Percentiles rank a stretch among this genome's conserved stretches.
Evolutionary conservation across 352 stramenopile species (phyloP).

Genomic region (Hyphochytrium catenoides): DNA sequence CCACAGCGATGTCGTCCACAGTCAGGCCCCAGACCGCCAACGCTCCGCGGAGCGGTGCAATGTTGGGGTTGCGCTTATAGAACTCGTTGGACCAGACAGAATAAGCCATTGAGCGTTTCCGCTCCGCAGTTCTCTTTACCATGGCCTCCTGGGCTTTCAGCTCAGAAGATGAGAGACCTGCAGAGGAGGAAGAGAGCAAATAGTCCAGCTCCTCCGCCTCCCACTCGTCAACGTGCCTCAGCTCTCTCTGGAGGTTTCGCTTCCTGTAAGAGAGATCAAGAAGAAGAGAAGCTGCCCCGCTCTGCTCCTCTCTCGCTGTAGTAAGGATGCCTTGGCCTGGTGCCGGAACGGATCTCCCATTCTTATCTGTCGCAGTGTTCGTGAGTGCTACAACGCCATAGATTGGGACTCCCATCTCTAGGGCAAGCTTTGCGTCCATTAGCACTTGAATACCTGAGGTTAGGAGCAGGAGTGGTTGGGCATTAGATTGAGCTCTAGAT

Average conservation of each 20-base stretch:
- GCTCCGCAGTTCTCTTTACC: constrained; percentile 29
- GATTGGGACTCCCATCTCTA: constrained; percentile 63
- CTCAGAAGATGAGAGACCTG: too few species aligned
- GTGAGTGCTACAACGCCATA: constrained; percentile 51
- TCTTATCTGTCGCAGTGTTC: constrained; percentile 66
- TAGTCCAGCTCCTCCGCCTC: constrained; percentile 24
- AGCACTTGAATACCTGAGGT: constrained; percentile 63
- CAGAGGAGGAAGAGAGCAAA: too few species aligned
- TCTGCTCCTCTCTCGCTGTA: constrained; percentile 27
- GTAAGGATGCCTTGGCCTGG: constrained; percentile 60
- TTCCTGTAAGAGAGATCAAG: constrained; percentile 41
- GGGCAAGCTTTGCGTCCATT: constrained; percentile 54
- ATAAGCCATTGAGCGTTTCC: constrained; percentile 37
- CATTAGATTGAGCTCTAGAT: too few species aligned
- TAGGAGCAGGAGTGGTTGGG: too few species aligned
- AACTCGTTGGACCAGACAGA: constrained; percentile 36
- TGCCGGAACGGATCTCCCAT: constrained; percentile 44
- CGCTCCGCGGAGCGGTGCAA: constrained; percentile 42
- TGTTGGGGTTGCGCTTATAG: constrained; percentile 24
- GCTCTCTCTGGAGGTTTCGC: constrained; percentile 37
- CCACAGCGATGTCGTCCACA: constrained; percentile 45
- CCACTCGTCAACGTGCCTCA: constrained; percentile 40
- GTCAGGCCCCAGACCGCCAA: constrained; percentile 44
- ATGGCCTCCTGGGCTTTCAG: constrained; percentile 20
- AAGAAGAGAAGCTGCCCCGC: constrained; percentile 16